Percentiles rank a stretch among this genome's conserved stretches.
Evolutionary conservation across 2,329 filamentous ascomycete species (phyloP).

Genomic region (Neofusicoccum umdonicola): DNA sequence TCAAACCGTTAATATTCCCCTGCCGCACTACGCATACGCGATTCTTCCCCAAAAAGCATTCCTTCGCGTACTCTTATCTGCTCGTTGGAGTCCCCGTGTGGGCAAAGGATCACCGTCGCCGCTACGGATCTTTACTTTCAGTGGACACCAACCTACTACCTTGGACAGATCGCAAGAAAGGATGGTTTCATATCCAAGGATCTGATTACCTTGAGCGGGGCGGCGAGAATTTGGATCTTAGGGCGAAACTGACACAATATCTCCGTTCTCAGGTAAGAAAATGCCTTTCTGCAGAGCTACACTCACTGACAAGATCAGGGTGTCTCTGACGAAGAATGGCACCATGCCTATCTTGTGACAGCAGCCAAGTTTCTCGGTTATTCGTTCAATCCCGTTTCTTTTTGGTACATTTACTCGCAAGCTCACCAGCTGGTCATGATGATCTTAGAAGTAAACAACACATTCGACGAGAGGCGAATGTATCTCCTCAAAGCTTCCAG

Average conservation of each 20-base stretch:
- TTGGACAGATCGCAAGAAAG: constrained; percentile 30
- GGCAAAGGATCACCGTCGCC: constrained; percentile 46
- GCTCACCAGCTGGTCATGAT: constrained; percentile 60
- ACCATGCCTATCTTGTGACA: constrained; percentile 69
- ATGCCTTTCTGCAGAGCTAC: neutral
- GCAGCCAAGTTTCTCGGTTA: constrained; percentile 68
- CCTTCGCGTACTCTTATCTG: constrained; percentile 70
- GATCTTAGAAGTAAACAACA: constrained; percentile 74
- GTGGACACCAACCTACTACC: constrained; percentile 26
- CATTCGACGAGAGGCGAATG: constrained; percentile 68
- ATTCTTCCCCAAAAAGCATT: constrained; percentile 65
- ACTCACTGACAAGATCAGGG: constrained; percentile 42
- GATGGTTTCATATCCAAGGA: constrained; percentile 61
- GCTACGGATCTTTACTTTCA: constrained; percentile 57
- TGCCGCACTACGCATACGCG: constrained; percentile 64
- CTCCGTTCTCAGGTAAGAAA: constrained; percentile 54
- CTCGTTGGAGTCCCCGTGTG: constrained; percentile 66
- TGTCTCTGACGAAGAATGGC: constrained; percentile 59
- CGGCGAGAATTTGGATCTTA: constrained; percentile 51
- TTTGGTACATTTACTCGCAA: constrained; percentile 72
- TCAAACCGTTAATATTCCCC: constrained; percentile 56
- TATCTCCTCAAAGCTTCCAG: constrained; percentile 54
- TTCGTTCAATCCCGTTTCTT: constrained; percentile 72
- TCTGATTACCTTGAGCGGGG: constrained; percentile 62
- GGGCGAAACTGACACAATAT: constrained; percentile 62